Base-by-base conservation (phyloP, 2,329 filamentous ascomycete genomes). In the Neofusicoccum parvum region DNA sequence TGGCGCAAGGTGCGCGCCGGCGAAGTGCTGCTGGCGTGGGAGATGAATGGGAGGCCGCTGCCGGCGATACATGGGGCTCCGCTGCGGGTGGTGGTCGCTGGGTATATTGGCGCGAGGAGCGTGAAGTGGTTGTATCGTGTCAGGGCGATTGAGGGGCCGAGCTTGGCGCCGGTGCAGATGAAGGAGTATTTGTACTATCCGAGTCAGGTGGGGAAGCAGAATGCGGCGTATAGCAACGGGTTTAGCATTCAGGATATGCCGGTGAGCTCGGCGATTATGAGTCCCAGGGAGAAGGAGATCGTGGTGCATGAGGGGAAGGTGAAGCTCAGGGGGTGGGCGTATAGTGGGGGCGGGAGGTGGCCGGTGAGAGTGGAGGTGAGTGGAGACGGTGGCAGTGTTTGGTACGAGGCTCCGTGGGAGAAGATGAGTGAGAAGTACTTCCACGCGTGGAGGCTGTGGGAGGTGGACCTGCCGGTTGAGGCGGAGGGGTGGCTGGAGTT, bases 241-340 rank as follows among this genome's bases (percentile, higher is more conserved):
- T 88, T 89, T 67, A 85, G 84, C 68, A 91, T 90, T 70, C 89
- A 92, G 71, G 88, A 90, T 41, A 91, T 91, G 88, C 89, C 89
- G 0, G 88, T 91, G 3, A 86, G 83, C 53, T 86, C 82, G 15
- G 88, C 88, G 20, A 90, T 90, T 70, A 90, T 90, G 85, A 80
- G 83, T 0, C 88, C 88, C 0, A 79, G 81, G 77, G 82, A 83
- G 20, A 87, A 87, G 69, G 82, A 88, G n/a, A 82, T 85, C 1
- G 81, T 89, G 36, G 76, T 89, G 0, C 87, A 90, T 69, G 80
- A 84, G 15, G 87, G 88, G 9, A 81, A 78, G 53, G 88, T 90
- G 60, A 78, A 78, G 5, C 78, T 85, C 67, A 83, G 82, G 54
- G 79, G 80, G 5, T 81, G 81, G 80, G 80, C 80, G 11, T 81